phyloP scores from a whole-genome alignment of 75 land plant species.

The Isoetes taiwanensis region DNA sequence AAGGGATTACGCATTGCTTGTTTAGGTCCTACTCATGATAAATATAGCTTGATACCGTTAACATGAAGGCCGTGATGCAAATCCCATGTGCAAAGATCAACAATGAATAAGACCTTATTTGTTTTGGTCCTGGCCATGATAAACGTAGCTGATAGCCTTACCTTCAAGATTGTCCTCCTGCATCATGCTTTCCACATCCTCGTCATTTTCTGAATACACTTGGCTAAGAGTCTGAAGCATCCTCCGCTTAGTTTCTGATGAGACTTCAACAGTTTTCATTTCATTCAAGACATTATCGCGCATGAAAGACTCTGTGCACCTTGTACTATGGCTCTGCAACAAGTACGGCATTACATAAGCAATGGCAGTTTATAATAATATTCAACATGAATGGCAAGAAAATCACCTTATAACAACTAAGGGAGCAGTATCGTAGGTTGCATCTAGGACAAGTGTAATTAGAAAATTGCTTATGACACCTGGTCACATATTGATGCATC shows the following conservation, averaged over 20 bases:
- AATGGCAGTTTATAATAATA: not conserved
- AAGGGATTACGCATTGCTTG: too few relatives aligned
- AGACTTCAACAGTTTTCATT: conserved; percentile 28
- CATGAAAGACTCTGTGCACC: conserved; percentile 85
- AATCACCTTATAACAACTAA: conserved; percentile 76
- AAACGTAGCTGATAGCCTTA: too few relatives aligned
- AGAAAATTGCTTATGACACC: conserved; percentile 73
- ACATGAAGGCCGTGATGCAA: too few relatives aligned
- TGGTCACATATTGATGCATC: too few relatives aligned
- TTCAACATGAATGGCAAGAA: too few relatives aligned
- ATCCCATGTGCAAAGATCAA: too few relatives aligned
- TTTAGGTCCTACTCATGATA: too few relatives aligned
- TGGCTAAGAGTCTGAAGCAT: conserved; percentile 58
- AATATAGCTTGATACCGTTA: too few relatives aligned
- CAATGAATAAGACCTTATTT: too few relatives aligned
- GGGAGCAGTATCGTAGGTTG: conserved; percentile 82
- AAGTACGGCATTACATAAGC: not conserved
- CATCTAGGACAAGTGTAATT: conserved; percentile 86
- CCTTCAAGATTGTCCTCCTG: conserved; percentile 27
- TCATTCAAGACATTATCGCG: conserved; percentile 72
- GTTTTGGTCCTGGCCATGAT: too few relatives aligned
- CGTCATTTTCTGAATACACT: conserved; percentile 33
- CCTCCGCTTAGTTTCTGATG: conserved; percentile 36
- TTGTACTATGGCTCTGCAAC: conserved; percentile 55
- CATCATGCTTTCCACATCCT: conserved; percentile 15